These are phyloP conservation scores for Haplosporangium gracile DNA, from an alignment of 192 early-diverging fungal genomes.

Conservation along the genomic window DNA sequence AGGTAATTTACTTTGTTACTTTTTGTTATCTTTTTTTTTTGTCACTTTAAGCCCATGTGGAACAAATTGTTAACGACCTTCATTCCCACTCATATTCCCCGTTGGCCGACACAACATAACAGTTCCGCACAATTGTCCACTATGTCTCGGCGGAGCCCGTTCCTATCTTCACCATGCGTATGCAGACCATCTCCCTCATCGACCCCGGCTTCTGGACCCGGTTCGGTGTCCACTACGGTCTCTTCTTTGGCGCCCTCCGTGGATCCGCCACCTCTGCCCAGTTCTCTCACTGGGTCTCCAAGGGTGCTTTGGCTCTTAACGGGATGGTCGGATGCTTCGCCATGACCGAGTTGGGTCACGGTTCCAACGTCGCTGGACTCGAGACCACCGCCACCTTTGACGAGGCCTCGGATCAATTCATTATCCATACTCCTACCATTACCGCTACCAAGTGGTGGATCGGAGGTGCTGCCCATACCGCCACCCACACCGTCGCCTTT, in stretches of 20 bases:
- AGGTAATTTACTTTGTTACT: slow-evolving; percentile 57
- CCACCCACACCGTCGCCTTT: slow-evolving; percentile 85
- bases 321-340: slow-evolving; percentile 92
- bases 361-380: slow-evolving; percentile 90
- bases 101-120: no score
- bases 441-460: slow-evolving; percentile 98
- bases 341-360: slow-evolving; percentile 93
- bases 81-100: not conserved
- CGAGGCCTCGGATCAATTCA: slow-evolving; percentile 86
- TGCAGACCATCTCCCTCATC: slow-evolving; percentile 84
- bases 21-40: not conserved
- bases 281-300: slow-evolving; percentile 87
- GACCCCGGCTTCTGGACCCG: slow-evolving; percentile 96
- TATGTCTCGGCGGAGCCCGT: slow-evolving; percentile 80
- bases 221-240: slow-evolving; percentile 90
- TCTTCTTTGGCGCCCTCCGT: slow-evolving; percentile 90
- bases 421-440: slow-evolving; percentile 84
- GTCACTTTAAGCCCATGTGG: not conserved
- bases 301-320: slow-evolving; percentile 85
- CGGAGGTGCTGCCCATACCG: slow-evolving; percentile 93
- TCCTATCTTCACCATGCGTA: slow-evolving; percentile 76
- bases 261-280: slow-evolving; percentile 88
- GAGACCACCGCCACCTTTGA: slow-evolving; percentile 95
- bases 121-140: slow-evolving; percentile 77
- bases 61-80: not conserved